These are phyloP conservation scores for Anacardium occidentale DNA, from an alignment of 345 rosid genomes.

Conservation along the genomic window DNA sequence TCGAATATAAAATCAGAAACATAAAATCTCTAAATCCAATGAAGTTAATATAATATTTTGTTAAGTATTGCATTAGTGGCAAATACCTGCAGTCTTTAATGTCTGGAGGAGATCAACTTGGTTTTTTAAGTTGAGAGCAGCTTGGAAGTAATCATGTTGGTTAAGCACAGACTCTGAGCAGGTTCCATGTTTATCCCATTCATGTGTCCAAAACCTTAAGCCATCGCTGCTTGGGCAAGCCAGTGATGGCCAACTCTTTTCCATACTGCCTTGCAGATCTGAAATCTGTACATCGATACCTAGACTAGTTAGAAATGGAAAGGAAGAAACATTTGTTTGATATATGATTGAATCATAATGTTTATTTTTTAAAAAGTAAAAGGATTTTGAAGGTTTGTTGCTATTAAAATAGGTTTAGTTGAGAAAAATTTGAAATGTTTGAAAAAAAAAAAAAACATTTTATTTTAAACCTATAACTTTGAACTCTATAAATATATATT, in stretches of 20 bases:
- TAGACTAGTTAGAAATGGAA: background rate
- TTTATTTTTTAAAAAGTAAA: no score
- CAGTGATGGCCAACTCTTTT: conserved; percentile 73
- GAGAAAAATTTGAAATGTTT: no score
- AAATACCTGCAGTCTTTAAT: conserved; percentile 58
- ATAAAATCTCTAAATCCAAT: background rate
- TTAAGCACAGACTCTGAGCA: conserved; percentile 76
- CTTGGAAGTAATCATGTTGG: conserved; percentile 68
- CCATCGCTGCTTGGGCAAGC: conserved; percentile 76
- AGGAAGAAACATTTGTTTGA: background rate
- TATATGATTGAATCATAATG: no score
- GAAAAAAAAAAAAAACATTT: no score
- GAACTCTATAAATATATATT: no score
- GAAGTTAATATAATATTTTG: background rate
- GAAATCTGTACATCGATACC: conserved; percentile 34
- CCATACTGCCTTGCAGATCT: conserved; percentile 56
- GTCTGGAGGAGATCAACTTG: conserved; percentile 52
- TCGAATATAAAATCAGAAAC: no score
- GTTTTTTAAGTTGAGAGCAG: conserved; percentile 52
- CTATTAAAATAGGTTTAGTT: no score
- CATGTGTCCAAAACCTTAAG: conserved; percentile 72
- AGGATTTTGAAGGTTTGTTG: no score
- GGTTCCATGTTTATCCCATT: conserved; percentile 96
- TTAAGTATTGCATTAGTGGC: background rate
- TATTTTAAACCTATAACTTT: no score